Evolutionary conservation across 768 basidiomycete genomes (phyloP).

Genomic region (Myochromella boudieri): DNA sequence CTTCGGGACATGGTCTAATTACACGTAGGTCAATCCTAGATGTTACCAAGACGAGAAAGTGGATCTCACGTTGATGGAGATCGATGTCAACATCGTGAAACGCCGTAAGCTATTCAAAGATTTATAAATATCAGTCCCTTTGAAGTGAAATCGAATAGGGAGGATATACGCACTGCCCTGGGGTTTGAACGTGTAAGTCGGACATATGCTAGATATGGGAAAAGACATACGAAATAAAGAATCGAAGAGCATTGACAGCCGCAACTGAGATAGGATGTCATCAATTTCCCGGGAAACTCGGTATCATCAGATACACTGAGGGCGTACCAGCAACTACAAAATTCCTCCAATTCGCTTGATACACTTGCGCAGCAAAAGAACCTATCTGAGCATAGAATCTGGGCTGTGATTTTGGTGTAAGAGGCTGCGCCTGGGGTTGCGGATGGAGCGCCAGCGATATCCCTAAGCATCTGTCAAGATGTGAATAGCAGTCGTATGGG

Average conservation of each 20-base stretch:
- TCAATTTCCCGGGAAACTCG: no score
- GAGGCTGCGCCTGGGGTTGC: background rate
- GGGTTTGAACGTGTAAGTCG: background rate
- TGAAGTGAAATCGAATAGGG: background rate
- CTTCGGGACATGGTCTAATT: slow-evolving; percentile 26
- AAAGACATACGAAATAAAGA: slow-evolving; percentile 33
- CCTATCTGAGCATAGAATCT: slow-evolving; percentile 20
- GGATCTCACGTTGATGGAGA: slow-evolving; percentile 5
- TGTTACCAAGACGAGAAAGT: background rate
- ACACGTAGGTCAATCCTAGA: background rate
- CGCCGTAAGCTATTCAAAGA: slow-evolving; percentile 28
- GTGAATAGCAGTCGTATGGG: background rate
- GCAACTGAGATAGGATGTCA: slow-evolving; percentile 26
- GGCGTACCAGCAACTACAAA: slow-evolving; percentile 36
- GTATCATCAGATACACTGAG: background rate
- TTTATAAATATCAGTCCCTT: background rate
- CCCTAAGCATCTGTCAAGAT: slow-evolving; percentile 3
- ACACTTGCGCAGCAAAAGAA: slow-evolving; percentile 34
- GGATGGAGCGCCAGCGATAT: slow-evolving; percentile 7
- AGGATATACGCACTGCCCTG: slow-evolving; percentile 23
- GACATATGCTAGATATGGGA: background rate
- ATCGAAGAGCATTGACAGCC: slow-evolving; percentile 38
- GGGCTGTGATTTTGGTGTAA: slow-evolving; percentile 3
- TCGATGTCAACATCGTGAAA: slow-evolving; percentile 36
- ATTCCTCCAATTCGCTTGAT: slow-evolving; percentile 41